A percentile compares a stretch with the other conserved stretches of the same genome.
These are phyloP conservation scores for Syncephalastrum racemosum DNA, from an alignment of 371 early-diverging fungal species.

Conservation along the genomic window DNA sequence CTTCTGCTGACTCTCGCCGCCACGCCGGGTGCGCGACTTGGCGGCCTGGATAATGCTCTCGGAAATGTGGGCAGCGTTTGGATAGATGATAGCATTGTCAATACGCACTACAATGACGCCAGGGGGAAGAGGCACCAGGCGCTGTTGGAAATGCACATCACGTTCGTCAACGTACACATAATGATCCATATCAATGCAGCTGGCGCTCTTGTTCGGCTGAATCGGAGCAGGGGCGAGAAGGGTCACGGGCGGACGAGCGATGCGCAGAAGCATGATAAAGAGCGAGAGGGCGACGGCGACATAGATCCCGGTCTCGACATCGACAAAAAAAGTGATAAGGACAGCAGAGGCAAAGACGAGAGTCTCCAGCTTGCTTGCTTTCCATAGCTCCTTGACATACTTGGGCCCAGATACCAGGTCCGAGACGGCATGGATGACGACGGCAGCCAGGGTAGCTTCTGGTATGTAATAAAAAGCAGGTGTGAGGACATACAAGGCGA, in stretches of 20 bases:
- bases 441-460: slow-evolving; percentile 70
- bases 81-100: slow-evolving; percentile 17
- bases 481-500: slow-evolving; percentile 77
- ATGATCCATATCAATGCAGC: not conserved
- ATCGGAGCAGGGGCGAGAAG: slow-evolving; percentile 35
- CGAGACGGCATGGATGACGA: slow-evolving; percentile 74
- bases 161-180: slow-evolving; percentile 13
- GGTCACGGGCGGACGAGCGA: slow-evolving; percentile 68
- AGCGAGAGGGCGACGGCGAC: slow-evolving; percentile 63
- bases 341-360: slow-evolving; percentile 50
- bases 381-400: slow-evolving; percentile 31
- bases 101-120: slow-evolving; percentile 21
- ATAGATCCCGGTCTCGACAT: slow-evolving; percentile 71
- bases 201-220: not conserved
- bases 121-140: slow-evolving; percentile 9
- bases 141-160: slow-evolving; percentile 5
- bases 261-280: slow-evolving; percentile 61
- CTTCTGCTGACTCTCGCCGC: not conserved
- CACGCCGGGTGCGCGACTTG: slow-evolving; percentile 9
- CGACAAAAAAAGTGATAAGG: slow-evolving; percentile 64
- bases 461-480: slow-evolving; percentile 87
- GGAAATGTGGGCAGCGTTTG: slow-evolving; percentile 21
- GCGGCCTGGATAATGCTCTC: slow-evolving; percentile 10
- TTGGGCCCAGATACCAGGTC: slow-evolving; percentile 51
- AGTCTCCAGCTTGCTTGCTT: slow-evolving; percentile 53